phyloP scores from a whole-genome alignment of 306 rosid species.

The Rubus idaeus region DNA sequence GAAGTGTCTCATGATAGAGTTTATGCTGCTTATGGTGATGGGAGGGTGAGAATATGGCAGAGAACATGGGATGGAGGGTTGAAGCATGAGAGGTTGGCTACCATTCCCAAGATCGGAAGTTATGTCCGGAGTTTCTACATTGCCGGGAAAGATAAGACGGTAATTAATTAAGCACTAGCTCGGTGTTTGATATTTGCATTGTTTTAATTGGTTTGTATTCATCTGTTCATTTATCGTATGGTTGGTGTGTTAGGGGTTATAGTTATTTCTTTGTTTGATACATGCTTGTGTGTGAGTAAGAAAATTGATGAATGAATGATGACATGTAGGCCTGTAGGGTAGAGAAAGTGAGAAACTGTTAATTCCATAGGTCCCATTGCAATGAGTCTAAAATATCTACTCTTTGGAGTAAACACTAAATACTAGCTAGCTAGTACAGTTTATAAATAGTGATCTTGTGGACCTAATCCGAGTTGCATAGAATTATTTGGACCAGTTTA shows the following conservation, averaged over 20 bases:
- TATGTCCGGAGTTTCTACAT: conserved; percentile 67
- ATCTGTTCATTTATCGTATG: neutral
- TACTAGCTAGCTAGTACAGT: neutral
- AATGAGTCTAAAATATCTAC: neutral
- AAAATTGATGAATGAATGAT: neutral
- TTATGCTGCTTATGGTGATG: conserved; percentile 89
- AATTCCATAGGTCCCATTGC: too few relatives aligned
- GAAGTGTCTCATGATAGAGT: conserved; percentile 73
- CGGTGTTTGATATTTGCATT: neutral
- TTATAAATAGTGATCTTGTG: neutral
- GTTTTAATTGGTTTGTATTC: conserved; percentile 13
- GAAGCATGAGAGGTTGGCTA: conserved; percentile 65
- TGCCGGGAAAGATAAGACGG: conserved; percentile 74
- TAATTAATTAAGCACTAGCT: conserved; percentile 25
- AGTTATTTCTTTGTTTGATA: neutral
- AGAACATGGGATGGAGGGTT: conserved; percentile 64
- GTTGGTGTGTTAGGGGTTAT: conserved; percentile 8
- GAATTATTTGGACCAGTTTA: neutral
- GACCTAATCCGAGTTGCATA: neutral
- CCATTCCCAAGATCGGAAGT: conserved; percentile 67
- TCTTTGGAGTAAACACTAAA: neutral
- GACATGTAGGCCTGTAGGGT: conserved; percentile 4
- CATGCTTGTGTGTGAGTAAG: neutral
- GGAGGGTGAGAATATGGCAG: conserved; percentile 77
- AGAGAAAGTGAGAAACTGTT: neutral